Evolutionary conservation across 192 early-diverging fungal genomes (phyloP), one percentile per base, ranked within the genome.

Genomic region (Chytriomyces sp.): DNA sequence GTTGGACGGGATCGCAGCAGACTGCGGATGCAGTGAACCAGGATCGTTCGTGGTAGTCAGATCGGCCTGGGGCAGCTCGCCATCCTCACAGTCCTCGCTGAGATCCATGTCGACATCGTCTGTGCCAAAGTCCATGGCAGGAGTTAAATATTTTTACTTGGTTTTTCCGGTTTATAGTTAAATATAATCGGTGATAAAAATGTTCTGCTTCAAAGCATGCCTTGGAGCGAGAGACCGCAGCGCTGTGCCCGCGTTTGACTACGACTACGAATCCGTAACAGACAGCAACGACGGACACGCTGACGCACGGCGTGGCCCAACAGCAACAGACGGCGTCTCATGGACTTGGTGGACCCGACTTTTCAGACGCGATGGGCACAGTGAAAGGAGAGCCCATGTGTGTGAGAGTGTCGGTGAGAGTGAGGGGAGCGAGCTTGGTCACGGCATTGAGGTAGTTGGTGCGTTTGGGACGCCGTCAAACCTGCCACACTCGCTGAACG

Each of bases 351-450:
- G 46, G 69, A 13, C 46, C 13, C 46, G 50, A n/a, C 35, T 70
- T 11, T 70, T 70, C 50, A 47, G 69, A 20, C 67, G 67, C 43
- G 67, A 68, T 46, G 69, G 69, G 5, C 50, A 35, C 35, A 35
- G 35, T 35, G 35, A 35, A 35, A 35, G 35, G 35, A 35, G 35
- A 35, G 35, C 35, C 35, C 35, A 35, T 35, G 35, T 35, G 35
- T 35, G 35, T 35, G 35, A 35, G 35, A 35, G 35, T 35, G 35
- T 35, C 35, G 35, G 35, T 35, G 35, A 35, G 35, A 35, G 35
- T 35, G 35, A 35, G 35, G 35, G 35, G 4, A 35, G 35, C 35
- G 35, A 35, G 35, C 35, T 35, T 35, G 35, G 35, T 35, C 35
- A 35, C 4, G 35, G 35, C 35, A 35, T 35, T 4, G 35, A 35